Conservation (phyloP, 257 asterid genomes). For the Solanum acaule region DNA sequence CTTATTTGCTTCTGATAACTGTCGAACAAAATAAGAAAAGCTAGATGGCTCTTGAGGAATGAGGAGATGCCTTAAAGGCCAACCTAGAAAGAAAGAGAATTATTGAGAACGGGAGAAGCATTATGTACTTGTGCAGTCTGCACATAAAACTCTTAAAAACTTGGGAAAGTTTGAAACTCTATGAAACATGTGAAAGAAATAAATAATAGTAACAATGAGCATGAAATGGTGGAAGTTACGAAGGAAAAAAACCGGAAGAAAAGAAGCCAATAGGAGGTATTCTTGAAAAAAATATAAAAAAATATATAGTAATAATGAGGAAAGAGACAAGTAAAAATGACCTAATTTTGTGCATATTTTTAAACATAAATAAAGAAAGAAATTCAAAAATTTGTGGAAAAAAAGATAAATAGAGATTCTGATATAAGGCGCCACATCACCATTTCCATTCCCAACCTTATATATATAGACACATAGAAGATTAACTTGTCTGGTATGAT, state of each 20-base stretch:
- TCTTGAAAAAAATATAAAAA: neutral
- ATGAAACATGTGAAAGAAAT: neutral
- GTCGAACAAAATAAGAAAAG: neutral
- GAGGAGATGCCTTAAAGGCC: neutral
- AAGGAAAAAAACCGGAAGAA: neutral
- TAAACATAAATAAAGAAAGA: neutral
- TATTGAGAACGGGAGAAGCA: neutral
- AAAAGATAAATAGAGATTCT: neutral
- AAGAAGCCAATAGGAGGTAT: neutral
- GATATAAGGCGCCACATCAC: neutral
- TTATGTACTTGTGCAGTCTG: neutral
- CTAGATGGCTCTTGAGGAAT: neutral
- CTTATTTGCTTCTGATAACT: neutral
- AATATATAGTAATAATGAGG: neutral
- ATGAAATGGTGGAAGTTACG: neutral
- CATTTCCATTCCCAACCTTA: neutral
- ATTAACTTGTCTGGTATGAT: neutral
- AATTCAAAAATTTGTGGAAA: neutral
- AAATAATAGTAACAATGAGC: neutral
- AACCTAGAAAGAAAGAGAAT: neutral
- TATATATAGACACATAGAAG: neutral
- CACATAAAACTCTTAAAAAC: neutral
- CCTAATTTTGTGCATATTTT: neutral
- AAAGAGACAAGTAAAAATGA: neutral
- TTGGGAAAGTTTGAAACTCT: neutral